Evolutionary conservation across 2,329 filamentous ascomycete genomes (phyloP).

Genomic region (Ascochyta lentis): DNA sequence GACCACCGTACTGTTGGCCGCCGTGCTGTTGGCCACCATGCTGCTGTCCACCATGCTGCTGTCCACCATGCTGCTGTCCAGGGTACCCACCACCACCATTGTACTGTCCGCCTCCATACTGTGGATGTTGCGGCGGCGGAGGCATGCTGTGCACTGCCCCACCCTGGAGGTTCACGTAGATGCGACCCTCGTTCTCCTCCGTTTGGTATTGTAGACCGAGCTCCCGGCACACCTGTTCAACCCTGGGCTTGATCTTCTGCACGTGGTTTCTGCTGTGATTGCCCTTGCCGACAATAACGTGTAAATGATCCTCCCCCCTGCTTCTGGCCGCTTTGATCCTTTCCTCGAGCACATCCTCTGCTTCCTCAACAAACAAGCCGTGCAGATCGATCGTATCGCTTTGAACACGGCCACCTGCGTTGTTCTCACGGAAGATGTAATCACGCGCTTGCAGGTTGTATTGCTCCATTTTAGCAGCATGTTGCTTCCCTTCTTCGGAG

Average conservation of each 20-base stretch:
- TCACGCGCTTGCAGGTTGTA: conserved; percentile 93
- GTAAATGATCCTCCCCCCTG: conserved; percentile 79
- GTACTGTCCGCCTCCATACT: conserved; percentile 44
- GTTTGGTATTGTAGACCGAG: conserved; percentile 82
- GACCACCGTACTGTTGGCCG: conserved; percentile 45
- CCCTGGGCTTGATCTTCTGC: conserved; percentile 94
- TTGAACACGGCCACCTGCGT: conserved; percentile 75
- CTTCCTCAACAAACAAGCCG: conserved; percentile 93
- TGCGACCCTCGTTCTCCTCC: conserved; percentile 87
- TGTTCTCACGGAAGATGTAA: conserved; percentile 95
- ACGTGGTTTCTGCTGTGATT: conserved; percentile 84
- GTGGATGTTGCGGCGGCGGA: conserved; percentile 50
- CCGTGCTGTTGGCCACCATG: conserved; percentile 51
- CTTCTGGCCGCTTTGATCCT: conserved; percentile 79
- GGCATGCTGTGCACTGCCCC: conserved; percentile 57
- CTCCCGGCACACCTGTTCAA: conserved; percentile 85
- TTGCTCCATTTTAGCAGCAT: conserved; percentile 82
- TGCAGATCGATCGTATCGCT: conserved; percentile 92
- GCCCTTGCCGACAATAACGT: conserved; percentile 95
- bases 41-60: conserved; percentile 52
- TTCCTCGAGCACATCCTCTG: conserved; percentile 86
- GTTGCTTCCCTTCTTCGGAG: conserved; percentile 82
- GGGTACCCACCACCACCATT: conserved; percentile 42
- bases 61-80: conserved; percentile 41
- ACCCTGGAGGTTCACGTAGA: conserved; percentile 86